Evolutionary conservation across 306 rosid species (phyloP).

Genomic region (Quercus gilva): DNA sequence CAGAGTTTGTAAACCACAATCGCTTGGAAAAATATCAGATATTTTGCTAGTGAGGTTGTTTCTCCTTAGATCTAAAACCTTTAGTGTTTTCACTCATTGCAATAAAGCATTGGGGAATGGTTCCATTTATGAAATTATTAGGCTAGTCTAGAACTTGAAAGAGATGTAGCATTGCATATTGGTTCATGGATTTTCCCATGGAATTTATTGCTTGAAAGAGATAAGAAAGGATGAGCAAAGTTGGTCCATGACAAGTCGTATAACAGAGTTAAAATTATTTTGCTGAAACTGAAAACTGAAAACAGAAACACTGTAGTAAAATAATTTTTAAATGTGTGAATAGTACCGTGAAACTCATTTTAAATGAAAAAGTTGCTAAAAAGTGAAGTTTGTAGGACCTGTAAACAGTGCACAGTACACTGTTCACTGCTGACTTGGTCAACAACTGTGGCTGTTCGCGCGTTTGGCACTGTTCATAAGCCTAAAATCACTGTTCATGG

Average conservation of each 20-base stretch:
- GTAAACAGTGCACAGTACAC: too few species aligned
- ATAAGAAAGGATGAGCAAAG: not conserved
- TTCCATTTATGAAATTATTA: constrained; percentile 20
- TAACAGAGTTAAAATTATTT: constrained; percentile 18
- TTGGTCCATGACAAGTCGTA: not conserved
- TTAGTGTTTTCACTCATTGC: not conserved
- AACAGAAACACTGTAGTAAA: too few species aligned
- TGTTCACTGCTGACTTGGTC: too few species aligned
- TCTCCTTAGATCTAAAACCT: constrained; percentile 21
- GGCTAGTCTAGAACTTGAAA: constrained; percentile 34
- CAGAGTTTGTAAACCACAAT: constrained; percentile 17
- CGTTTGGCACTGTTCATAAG: too few species aligned
- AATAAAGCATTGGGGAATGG: constrained; percentile 17
- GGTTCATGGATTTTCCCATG: constrained; percentile 17
- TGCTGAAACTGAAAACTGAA: too few species aligned
- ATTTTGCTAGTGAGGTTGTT: constrained; percentile 10
- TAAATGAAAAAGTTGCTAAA: too few species aligned
- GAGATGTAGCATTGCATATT: constrained; percentile 24
- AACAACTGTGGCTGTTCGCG: too few species aligned
- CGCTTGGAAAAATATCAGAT: constrained; percentile 16
- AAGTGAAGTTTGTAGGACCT: too few species aligned
- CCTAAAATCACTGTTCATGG: too few species aligned
- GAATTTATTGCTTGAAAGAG: constrained; percentile 33
- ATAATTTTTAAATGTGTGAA: too few species aligned
- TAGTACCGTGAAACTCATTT: too few species aligned